phyloP scores from a whole-genome alignment of 1,139 yeast genomes.

The Yamadazyma sp. region DNA sequence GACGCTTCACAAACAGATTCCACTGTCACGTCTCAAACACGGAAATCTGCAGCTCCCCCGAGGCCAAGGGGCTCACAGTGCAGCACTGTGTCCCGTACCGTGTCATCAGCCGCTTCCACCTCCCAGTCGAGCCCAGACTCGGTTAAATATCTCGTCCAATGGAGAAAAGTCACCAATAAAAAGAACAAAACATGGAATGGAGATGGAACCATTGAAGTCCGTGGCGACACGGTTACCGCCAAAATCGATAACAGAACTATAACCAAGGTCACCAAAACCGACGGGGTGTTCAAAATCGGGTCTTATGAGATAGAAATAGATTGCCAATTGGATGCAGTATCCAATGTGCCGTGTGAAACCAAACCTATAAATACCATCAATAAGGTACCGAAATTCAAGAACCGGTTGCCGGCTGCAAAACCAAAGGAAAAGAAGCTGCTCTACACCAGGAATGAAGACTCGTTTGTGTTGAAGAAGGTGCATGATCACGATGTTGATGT shows the following conservation, averaged over 20 bases:
- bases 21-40: background rate
- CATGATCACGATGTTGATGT: slow-evolving; percentile 44
- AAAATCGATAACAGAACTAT: slow-evolving; percentile 14
- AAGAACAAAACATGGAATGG: slow-evolving; percentile 96
- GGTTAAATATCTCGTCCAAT: slow-evolving; percentile 40
- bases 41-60: background rate
- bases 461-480: slow-evolving; percentile 11
- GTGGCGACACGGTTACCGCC: slow-evolving; percentile 9
- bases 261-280: slow-evolving; percentile 21
- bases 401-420: slow-evolving; percentile 5
- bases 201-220: slow-evolving; percentile 59
- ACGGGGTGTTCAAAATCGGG: slow-evolving; percentile 48
- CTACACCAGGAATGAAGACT: slow-evolving; percentile 14
- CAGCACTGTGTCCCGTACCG: no score
- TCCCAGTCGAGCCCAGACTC: no score
- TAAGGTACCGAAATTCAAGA: slow-evolving; percentile 9
- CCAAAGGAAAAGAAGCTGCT: slow-evolving; percentile 9
- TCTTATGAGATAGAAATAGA: slow-evolving; percentile 57
- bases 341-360: background rate
- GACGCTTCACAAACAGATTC: background rate
- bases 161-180: slow-evolving; percentile 70
- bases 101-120: no score
- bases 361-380: background rate
- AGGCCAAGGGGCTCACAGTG: no score
- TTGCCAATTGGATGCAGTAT: slow-evolving; percentile 28